Conservation (phyloP, 441 rosid genomes). For the Jatropha multifida region DNA sequence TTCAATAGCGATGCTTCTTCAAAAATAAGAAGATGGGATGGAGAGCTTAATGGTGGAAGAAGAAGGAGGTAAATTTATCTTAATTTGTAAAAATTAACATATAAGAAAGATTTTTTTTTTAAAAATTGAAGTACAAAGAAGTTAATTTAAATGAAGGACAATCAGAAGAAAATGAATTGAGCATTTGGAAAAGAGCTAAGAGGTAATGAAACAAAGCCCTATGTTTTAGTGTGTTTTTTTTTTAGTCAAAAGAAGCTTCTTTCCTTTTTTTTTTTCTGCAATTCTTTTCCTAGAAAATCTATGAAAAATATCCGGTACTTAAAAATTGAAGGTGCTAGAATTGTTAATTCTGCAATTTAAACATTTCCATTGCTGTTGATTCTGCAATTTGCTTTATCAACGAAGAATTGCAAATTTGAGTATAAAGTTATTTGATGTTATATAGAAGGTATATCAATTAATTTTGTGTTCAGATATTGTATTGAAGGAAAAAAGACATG, state of each 20-base stretch:
- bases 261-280: background rate
- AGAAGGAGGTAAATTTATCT: constrained; percentile 23
- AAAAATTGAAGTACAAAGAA: background rate
- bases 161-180: background rate
- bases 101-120: background rate
- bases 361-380: too few species aligned
- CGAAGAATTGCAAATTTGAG: too few species aligned
- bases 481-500: too few species aligned
- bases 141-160: background rate
- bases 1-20: constrained; percentile 24
- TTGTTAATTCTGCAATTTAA: too few species aligned
- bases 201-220: background rate
- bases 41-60: constrained; percentile 23
- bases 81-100: constrained; percentile 10
- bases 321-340: too few species aligned
- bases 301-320: background rate
- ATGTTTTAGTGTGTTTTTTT: background rate
- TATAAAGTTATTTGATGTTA: too few species aligned
- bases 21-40: constrained; percentile 21
- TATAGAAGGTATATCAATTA: too few species aligned
- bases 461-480: too few species aligned
- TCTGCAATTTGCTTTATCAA: background rate
- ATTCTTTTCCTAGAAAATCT: constrained; percentile 26
- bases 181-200: background rate
- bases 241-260: background rate